Conservation (phyloP, 2,329 filamentous ascomycete species). For the Penicillium sp. region DNA sequence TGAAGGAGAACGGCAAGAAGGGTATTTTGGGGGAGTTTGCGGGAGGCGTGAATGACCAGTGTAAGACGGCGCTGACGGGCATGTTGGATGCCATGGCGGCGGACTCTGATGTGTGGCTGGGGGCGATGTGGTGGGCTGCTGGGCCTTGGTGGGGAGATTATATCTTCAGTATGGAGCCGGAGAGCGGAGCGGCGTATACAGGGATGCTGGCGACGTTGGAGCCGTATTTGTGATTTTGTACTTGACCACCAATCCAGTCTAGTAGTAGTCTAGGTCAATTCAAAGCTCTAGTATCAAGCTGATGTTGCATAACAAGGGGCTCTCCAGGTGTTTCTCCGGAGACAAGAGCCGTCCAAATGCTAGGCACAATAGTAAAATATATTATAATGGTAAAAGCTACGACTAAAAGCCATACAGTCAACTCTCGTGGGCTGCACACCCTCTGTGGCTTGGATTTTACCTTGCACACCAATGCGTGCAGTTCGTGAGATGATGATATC, state of each 20-base stretch:
- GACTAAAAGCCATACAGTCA: too few relatives aligned
- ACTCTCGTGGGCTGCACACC: too few relatives aligned
- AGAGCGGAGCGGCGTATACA: constrained; percentile 48
- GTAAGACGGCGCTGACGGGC: constrained; percentile 54
- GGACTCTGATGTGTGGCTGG: constrained; percentile 59
- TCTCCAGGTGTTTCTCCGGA: too few relatives aligned
- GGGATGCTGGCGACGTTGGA: constrained; percentile 33
- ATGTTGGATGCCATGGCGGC: constrained; percentile 54
- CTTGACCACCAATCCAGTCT: not conserved
- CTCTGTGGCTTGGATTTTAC: too few relatives aligned
- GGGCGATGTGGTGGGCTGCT: constrained; percentile 60
- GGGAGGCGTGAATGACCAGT: constrained; percentile 55
- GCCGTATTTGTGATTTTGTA: constrained; percentile 22
- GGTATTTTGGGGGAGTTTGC: constrained; percentile 62
- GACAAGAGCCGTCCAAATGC: too few relatives aligned
- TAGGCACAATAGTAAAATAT: too few relatives aligned
- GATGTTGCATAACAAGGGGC: too few relatives aligned
- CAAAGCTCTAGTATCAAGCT: too few relatives aligned
- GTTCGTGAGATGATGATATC: too few relatives aligned
- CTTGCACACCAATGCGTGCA: too few relatives aligned
- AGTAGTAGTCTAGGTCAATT: too few relatives aligned
- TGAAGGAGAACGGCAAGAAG: constrained; percentile 57
- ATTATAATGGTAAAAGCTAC: too few relatives aligned
- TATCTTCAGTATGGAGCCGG: constrained; percentile 57
- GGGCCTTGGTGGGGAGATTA: constrained; percentile 58